phyloP scores from a whole-genome alignment of 257 asterid genomes.

The Mitragyna speciosa region DNA sequence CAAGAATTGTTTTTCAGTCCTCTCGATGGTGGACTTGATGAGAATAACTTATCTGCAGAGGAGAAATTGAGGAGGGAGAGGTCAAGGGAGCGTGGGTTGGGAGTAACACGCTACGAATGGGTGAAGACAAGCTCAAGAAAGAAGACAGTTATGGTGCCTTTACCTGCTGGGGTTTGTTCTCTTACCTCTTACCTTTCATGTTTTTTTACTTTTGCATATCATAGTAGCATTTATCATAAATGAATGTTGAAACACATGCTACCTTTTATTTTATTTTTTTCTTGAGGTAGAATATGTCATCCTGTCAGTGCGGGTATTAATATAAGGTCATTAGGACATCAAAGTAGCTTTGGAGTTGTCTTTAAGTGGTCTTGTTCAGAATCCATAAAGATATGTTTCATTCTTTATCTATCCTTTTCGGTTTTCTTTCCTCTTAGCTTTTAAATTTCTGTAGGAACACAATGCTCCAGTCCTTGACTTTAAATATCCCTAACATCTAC shows the following conservation, averaged over 20 bases:
- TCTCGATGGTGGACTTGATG: constrained; percentile 93
- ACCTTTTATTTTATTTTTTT: background rate
- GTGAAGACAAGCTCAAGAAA: constrained; percentile 62
- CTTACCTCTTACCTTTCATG: constrained; percentile 12
- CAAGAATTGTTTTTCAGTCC: constrained; percentile 77
- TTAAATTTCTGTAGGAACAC: background rate
- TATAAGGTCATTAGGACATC: no score
- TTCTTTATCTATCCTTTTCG: background rate
- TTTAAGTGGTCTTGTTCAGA: background rate
- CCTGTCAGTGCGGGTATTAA: background rate
- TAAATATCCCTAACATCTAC: background rate
- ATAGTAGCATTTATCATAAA: background rate
- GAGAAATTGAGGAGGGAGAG: constrained; percentile 94
- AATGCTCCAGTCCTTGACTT: background rate
- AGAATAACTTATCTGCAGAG: constrained; percentile 77
- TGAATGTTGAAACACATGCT: background rate
- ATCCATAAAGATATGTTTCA: background rate
- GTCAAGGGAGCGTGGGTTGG: constrained; percentile 88
- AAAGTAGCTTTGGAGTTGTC: background rate
- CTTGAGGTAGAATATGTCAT: background rate
- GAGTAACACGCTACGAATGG: constrained; percentile 95
- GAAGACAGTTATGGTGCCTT: constrained; percentile 75
- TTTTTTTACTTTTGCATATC: constrained; percentile 9
- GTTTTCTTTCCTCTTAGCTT: background rate
- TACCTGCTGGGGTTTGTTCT: constrained; percentile 79